Base-by-base conservation (phyloP, 75 land plant species). In the Cunninghamia lanceolata region DNA sequence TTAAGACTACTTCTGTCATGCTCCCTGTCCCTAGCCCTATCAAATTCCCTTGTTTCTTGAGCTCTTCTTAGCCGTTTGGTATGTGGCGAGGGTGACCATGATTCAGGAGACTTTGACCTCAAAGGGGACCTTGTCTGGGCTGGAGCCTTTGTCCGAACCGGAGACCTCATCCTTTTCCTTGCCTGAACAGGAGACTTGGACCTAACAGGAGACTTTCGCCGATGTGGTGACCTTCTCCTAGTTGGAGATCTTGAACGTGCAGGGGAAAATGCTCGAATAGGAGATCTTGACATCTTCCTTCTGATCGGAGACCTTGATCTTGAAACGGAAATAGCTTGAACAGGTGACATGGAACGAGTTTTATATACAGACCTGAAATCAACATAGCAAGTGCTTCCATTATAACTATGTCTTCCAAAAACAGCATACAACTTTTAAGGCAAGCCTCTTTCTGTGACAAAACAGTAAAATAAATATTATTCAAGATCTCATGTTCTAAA, bases 1-100 rank as follows among this genome's bases (percentile, higher is more conserved):
- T 89, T 79, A 25, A 36, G 13, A 21, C 83, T 66, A 21, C 88
- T 82, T 52, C 86, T 85, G 36, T 85, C 87, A 45, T 85, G 38
- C 9, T 75, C 59, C 50, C 85, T 82, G 28, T 84, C 88, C 68
- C 13, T 83, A 43, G 84, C 85, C 85, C 88, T 91, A 17, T 89
- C 92, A 7, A 76, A 59, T 40, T 79, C 91, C 35, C 88, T 66
- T 30, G 36, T 46, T 71, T 84, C 84, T 70, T 77, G 46, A 30
- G 85, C 78, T 53, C 77, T 52, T 17, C n/a, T 52, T 36, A 30
- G 78, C 10, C 91, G 76, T 66, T 88, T 56, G 42, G 85, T 21
- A 35, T 78, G 74, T 63, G 79, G 85, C 4, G 85, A 84, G 21
- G 84, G 53, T 32, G 59, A 40, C 82, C 76, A 50, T 21, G 43